A percentile compares a stretch with the other conserved stretches of the same genome.
Conservation (phyloP, 2,329 filamentous ascomycete species). For the Claviceps africana region DNA sequence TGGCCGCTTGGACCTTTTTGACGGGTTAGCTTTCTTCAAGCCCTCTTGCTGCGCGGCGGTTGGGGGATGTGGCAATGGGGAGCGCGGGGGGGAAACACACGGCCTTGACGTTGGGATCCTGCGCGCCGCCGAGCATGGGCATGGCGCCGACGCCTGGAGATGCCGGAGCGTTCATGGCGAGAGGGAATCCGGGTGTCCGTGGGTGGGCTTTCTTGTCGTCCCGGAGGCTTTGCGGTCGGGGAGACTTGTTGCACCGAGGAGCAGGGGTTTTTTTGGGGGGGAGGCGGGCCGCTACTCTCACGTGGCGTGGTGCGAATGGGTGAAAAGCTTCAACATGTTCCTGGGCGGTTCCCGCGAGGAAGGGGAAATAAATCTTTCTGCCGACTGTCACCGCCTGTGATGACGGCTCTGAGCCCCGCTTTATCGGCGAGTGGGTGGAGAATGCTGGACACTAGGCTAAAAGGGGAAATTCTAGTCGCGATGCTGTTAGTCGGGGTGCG, state of each 20-base stretch:
- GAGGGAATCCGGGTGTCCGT: not conserved
- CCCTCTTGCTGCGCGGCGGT: not conserved
- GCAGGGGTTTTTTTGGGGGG: not conserved
- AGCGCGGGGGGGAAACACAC: conserved; percentile 20
- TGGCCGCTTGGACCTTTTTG: conserved; percentile 63
- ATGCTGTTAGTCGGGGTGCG: not conserved
- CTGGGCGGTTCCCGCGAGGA: not conserved
- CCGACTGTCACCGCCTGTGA: conserved; percentile 22
- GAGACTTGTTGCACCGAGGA: not conserved
- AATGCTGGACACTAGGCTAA: too few species aligned
- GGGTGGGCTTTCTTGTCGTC: not conserved
- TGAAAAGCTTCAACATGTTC: not conserved
- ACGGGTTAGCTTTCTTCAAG: conserved; percentile 3
- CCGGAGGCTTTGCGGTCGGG: not conserved
- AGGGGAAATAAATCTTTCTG: conserved; percentile 24
- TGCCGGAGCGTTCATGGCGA: conserved; percentile 25
- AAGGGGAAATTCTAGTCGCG: not conserved
- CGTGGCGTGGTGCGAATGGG: not conserved
- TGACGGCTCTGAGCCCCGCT: not conserved
- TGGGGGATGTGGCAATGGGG: not conserved
- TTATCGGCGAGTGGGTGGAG: too few species aligned
- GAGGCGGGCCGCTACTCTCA: not conserved
- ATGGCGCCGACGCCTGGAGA: conserved; percentile 14
- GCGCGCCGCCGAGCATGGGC: conserved; percentile 19
- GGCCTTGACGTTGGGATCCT: conserved; percentile 39